Percentiles rank a stretch among this genome's conserved stretches.
These are phyloP conservation scores for Juncus inflexus DNA, from an alignment of 176 grass and related monocot species.

Conservation along the genomic window DNA sequence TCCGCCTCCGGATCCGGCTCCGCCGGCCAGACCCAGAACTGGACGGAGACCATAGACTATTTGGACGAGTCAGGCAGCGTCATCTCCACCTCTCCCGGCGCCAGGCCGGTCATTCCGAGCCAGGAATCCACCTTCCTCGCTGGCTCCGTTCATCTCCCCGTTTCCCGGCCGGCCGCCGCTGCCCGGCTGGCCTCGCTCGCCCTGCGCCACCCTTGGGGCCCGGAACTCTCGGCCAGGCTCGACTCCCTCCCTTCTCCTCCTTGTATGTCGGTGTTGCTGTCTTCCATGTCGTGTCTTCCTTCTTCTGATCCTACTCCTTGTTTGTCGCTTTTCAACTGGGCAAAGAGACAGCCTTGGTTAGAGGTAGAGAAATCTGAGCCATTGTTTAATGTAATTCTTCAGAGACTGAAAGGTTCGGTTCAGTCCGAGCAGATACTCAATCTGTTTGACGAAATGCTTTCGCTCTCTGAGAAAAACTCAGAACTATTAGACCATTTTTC, in stretches of 20 bases:
- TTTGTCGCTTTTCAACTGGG: constrained; percentile 78
- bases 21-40: constrained; percentile 19
- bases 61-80: constrained; percentile 73
- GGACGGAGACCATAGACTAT: constrained; percentile 87
- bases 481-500: constrained; percentile 31
- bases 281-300: constrained; percentile 61
- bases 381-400: constrained; percentile 17
- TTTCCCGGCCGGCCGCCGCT: constrained; percentile 58
- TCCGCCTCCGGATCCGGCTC: not conserved
- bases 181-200: constrained; percentile 64
- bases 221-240: constrained; percentile 58
- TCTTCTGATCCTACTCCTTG: constrained; percentile 68
- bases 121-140: constrained; percentile 66
- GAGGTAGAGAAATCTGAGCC: constrained; percentile 13
- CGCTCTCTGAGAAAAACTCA: constrained; percentile 37
- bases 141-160: constrained; percentile 58
- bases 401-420: constrained; percentile 46
- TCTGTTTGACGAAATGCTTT: constrained; percentile 58
- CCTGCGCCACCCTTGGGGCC: constrained; percentile 65
- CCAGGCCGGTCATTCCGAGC: constrained; percentile 59
- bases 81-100: constrained; percentile 56
- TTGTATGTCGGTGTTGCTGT: constrained; percentile 46
- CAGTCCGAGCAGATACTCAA: constrained; percentile 52
- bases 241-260: constrained; percentile 70
- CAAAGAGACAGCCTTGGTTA: constrained; percentile 66